These are phyloP conservation scores for Nicotiana benthamiana DNA, from an alignment of 257 asterid species.

Conservation along the genomic window DNA sequence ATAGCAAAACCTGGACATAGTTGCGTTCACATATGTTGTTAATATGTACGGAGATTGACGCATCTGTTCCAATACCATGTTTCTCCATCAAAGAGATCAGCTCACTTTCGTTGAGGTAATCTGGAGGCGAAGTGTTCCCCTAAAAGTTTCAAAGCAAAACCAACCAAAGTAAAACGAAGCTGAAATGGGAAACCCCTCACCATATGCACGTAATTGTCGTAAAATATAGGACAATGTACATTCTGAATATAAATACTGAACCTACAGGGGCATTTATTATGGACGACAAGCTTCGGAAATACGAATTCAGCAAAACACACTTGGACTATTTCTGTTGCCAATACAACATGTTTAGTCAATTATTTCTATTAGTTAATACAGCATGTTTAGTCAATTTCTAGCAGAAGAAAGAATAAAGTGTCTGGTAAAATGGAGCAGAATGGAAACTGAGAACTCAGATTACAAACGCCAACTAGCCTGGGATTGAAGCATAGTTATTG, in stretches of 20 bases:
- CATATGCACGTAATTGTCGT: background rate
- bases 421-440: background rate
- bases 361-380: background rate
- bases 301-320: background rate
- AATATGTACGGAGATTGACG: conserved; percentile 84
- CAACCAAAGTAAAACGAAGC: background rate
- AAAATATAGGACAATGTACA: background rate
- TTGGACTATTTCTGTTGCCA: background rate
- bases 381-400: background rate
- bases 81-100: conserved; percentile 91
- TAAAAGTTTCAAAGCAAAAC: conserved; percentile 23
- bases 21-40: conserved; percentile 87
- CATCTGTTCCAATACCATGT: conserved; percentile 92
- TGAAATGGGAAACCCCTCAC: background rate
- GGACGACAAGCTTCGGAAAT: background rate
- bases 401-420: background rate
- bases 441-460: background rate
- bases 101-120: conserved; percentile 81
- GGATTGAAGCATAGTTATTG: background rate
- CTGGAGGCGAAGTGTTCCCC: conserved; percentile 83
- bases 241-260: background rate
- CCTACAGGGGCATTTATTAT: background rate
- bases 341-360: background rate
- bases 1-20: conserved; percentile 65
- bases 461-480: background rate